These are phyloP conservation scores for Plectosphaerella cucumerina DNA, from an alignment of 2,329 filamentous ascomycete genomes.

Conservation along the genomic window DNA sequence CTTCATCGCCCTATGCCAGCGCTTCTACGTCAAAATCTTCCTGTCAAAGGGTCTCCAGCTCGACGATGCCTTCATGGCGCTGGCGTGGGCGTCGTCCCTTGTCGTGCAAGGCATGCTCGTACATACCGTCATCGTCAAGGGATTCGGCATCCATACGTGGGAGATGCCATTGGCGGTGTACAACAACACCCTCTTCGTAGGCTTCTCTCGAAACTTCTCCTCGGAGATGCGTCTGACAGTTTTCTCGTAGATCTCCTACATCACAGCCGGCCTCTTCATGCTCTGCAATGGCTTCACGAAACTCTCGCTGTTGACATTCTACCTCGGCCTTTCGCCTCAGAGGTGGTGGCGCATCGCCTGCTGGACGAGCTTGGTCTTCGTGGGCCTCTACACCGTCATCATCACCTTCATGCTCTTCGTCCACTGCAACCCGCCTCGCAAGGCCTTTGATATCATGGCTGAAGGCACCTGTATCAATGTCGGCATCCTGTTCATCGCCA, in stretches of 20 bases:
- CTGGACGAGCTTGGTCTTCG: conserved; percentile 22
- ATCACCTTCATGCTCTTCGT: conserved; percentile 30
- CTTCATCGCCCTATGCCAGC: conserved; percentile 11
- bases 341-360: conserved; percentile 24
- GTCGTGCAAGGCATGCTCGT: conserved; percentile 5
- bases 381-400: conserved; percentile 23
- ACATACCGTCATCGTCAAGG: conserved; percentile 4
- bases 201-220: not conserved
- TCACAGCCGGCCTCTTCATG: conserved; percentile 25
- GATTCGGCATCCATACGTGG: conserved; percentile 11
- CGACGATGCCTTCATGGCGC: conserved; percentile 16
- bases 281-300: conserved; percentile 30
- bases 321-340: conserved; percentile 29
- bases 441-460: conserved; percentile 23
- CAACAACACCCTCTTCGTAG: conserved; percentile 8
- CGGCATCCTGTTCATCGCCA: conserved; percentile 43
- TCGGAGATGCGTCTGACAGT: too few species aligned
- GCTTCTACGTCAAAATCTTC: conserved; percentile 22
- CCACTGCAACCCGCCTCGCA: conserved; percentile 28
- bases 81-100: conserved; percentile 11
- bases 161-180: conserved; percentile 9
- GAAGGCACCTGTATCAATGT: conserved; percentile 38
- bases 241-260: conserved; percentile 13
- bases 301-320: conserved; percentile 32
- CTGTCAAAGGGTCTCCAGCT: conserved; percentile 14